Evolutionary conservation across 1,284 basidiomycete genomes (phyloP).

Genomic region (Hypsizygus ulmarius): DNA sequence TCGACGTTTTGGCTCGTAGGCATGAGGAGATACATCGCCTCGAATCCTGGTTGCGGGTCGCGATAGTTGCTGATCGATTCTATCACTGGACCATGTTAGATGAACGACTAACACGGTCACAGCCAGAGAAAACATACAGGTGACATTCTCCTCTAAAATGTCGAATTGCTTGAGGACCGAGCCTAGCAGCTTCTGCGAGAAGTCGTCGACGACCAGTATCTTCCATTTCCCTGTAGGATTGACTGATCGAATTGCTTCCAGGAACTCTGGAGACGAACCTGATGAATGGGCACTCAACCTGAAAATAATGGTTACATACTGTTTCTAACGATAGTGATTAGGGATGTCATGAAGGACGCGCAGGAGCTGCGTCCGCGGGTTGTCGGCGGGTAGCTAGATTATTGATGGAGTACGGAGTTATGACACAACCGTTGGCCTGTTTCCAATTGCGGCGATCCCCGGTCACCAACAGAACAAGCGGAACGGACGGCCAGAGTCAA

Average conservation of each 20-base stretch:
- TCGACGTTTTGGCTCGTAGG: slow-evolving; percentile 94
- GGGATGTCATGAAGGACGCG: slow-evolving; percentile 45
- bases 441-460: slow-evolving; percentile 20
- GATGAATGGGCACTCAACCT: slow-evolving; percentile 3
- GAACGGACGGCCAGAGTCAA: neutral
- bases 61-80: slow-evolving; percentile 74
- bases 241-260: slow-evolving; percentile 78
- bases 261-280: slow-evolving; percentile 52
- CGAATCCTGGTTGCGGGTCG: slow-evolving; percentile 77
- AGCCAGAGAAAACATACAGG: slow-evolving; percentile 56
- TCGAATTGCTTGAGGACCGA: slow-evolving; percentile 92
- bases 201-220: slow-evolving; percentile 93
- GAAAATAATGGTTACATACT: slow-evolving; percentile 38
- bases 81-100: slow-evolving; percentile 51
- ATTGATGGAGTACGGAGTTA: too few relatives aligned
- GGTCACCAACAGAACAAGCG: neutral
- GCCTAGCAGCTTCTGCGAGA: slow-evolving; percentile 82
- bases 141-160: slow-evolving; percentile 91
- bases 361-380: neutral
- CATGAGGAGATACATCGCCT: slow-evolving; percentile 93
- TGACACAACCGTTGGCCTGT: neutral
- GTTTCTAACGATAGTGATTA: slow-evolving; percentile 49
- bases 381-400: neutral
- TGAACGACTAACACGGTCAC: slow-evolving; percentile 9
- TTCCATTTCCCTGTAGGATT: slow-evolving; percentile 89